Evolutionary conservation across 1,284 basidiomycete genomes (phyloP), one percentile per base, ranked within the genome.

Genomic region (Ustilago sp.): DNA sequence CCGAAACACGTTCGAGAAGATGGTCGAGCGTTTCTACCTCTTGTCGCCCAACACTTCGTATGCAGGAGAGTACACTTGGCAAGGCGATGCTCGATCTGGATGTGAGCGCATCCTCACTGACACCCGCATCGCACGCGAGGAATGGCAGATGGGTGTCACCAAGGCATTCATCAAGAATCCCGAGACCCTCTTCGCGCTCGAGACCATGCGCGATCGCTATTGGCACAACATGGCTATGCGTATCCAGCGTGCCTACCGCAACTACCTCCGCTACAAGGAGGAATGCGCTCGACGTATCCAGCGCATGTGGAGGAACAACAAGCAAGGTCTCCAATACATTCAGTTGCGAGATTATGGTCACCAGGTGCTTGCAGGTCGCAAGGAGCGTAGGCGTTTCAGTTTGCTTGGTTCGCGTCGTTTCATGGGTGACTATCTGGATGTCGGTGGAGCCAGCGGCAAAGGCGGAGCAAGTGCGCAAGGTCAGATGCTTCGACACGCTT

Each of bases 91-190:
- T 7, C 92, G 92, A 83, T 93, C 94, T 9, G 96, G 94, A 19
- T 99, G 96, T 84, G 92, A 95, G 87, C 91, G 91, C 79, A 99
- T 99, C 74, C 88, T 99, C 56, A 93, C 90, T 74, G 96, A 99
- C 83, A 96, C 95, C 15, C 95, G 95, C 51, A 99, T 99, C 80
- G 91, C 94, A 2, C 92, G 91, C 81, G 96, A 98, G 63, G 95
- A 99, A 87, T 99, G 96, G 96, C 96, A 99, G 87, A 97, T 99
- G 94, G 96, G 97, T 77, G 91, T 92, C 2, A 97, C 96, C 12
- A 99, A 99, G 85, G 96, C 96, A 0, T 99, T 99, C 87, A 99
- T 99, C 88, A 99, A 99, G 90, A 98, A 96, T 86, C 96, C 96
- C 0, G 96, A 99, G 87, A 99, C 96, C 45, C 90, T 99, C 28